These are phyloP conservation scores for Clonostachys rhizophaga DNA, from an alignment of 2,329 filamentous ascomycete species.

Conservation along the genomic window DNA sequence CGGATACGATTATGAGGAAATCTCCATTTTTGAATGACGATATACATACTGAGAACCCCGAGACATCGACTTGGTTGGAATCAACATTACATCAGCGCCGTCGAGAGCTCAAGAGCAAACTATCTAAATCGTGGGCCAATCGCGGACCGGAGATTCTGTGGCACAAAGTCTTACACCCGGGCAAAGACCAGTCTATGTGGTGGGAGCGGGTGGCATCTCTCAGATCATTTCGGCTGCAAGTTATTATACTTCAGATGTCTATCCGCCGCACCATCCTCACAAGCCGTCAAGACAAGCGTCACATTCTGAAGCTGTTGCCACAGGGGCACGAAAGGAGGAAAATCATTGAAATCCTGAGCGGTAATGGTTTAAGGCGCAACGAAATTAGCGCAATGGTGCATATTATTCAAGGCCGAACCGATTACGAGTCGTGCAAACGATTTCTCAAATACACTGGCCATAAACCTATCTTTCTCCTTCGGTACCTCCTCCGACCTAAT, in stretches of 20 bases:
- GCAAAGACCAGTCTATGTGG: not conserved
- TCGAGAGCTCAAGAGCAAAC: not conserved
- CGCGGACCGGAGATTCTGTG: not conserved
- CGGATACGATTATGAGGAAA: too few relatives aligned
- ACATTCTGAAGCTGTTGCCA: constrained; percentile 1
- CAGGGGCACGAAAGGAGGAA: not conserved
- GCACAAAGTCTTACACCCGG: not conserved
- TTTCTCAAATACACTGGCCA: constrained; percentile 1
- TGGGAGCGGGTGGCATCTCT: not conserved
- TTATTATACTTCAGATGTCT: constrained; percentile 2
- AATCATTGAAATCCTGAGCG: not conserved
- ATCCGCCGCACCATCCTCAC: not conserved
- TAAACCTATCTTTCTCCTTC: constrained; percentile 4
- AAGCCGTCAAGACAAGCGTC: not conserved
- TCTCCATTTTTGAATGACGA: too few relatives aligned
- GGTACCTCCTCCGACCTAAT: not conserved
- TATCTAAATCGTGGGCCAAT: not conserved
- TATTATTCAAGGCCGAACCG: constrained; percentile 1
- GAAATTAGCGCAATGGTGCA: not conserved
- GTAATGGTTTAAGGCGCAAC: not conserved
- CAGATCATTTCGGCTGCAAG: constrained; percentile 1
- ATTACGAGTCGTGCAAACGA: not conserved
- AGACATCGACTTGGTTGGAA: too few relatives aligned
- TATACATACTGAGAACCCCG: too few relatives aligned
- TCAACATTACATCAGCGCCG: too few relatives aligned